Evolutionary conservation across 805 yeast genomes (phyloP), one percentile per base, ranked within the genome.

Genomic region (Maudiozyma saulgeensis): DNA sequence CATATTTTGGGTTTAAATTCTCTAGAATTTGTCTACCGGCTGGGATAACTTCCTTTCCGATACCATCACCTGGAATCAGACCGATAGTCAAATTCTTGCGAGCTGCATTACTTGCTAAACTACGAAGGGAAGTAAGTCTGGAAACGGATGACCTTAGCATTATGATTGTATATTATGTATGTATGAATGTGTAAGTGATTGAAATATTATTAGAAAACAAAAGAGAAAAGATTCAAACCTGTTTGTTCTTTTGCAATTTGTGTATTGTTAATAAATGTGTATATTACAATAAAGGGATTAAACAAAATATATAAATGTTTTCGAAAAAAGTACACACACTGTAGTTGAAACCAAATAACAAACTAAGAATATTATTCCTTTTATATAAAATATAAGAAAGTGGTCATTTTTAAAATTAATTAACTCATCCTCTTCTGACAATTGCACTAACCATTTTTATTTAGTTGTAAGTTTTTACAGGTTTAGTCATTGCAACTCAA

Each of bases 1-100:
- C 90, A 61, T 75, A 84, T 51, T 77, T 73, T n/a, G 84, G 69
- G 42, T 91, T 89, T 51, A 93, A 78, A 53, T 81, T 83, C 70
- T 91, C 91, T 58, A 93, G 76, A 31, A 93, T 79, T 55, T 87
- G 86, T 58, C 80, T 79, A 59, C 99, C 99, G 42, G 98, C 96
- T 53, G 99, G 99, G 52, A 93, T 90, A 44, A 93, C 99, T 71
- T 93, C 99, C 63, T 85, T 81, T 49, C 99, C 99, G 59, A 93
- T 93, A 56, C 99, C 99, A 68, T 93, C 99, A 66, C 99, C 99
- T 47, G 99, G 96, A 59, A 93, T 90, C 64, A 93, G 77, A 51
- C 79, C 84, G 55, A 80, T 78, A 49, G 74, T 79, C 44, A 80
- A 64, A 26, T 75, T 72, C 57, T 77, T 78, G 40, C 53, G 52